Evolutionary conservation across 768 basidiomycete genomes (phyloP).

Genomic region (Calocybe gangraenosa): DNA sequence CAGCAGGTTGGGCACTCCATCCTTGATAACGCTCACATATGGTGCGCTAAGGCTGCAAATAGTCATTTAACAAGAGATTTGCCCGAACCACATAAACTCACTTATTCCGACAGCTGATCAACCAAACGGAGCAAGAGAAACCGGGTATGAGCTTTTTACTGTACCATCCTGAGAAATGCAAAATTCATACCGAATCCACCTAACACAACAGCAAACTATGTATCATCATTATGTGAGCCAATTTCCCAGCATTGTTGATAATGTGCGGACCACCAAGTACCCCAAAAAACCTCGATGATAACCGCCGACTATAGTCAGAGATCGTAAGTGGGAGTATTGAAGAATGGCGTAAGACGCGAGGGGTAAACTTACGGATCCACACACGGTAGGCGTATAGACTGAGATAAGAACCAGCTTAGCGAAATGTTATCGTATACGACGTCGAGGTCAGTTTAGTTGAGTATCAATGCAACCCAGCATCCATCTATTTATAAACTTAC

Average conservation of each 20-base stretch:
- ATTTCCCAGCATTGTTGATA: not conserved
- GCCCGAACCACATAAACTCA: constrained; percentile 10
- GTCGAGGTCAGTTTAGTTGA: constrained; percentile 30
- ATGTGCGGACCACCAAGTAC: constrained; percentile 28
- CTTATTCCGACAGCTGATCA: constrained; percentile 28
- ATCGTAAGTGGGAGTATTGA: not conserved
- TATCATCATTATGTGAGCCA: constrained; percentile 4
- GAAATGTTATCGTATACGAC: not conserved
- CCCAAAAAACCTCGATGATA: constrained; percentile 32
- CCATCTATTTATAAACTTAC: constrained; percentile 22
- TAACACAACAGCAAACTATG: constrained; percentile 29
- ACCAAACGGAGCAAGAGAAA: not conserved
- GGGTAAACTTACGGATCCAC: constrained; percentile 43
- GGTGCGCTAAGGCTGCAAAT: constrained; percentile 28
- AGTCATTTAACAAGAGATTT: not conserved
- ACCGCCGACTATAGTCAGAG: constrained; percentile 25
- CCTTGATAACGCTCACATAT: constrained; percentile 24
- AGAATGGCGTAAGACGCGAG: not conserved
- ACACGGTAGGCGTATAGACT: constrained; percentile 43
- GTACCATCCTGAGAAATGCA: not conserved
- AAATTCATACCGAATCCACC: constrained; percentile 33
- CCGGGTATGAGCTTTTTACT: not conserved
- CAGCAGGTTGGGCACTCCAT: not conserved
- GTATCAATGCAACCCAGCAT: constrained; percentile 38
- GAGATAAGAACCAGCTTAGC: not conserved